Evolutionary conservation across 2,329 filamentous ascomycete genomes (phyloP).

Genomic region (Monosporascus sp.): DNA sequence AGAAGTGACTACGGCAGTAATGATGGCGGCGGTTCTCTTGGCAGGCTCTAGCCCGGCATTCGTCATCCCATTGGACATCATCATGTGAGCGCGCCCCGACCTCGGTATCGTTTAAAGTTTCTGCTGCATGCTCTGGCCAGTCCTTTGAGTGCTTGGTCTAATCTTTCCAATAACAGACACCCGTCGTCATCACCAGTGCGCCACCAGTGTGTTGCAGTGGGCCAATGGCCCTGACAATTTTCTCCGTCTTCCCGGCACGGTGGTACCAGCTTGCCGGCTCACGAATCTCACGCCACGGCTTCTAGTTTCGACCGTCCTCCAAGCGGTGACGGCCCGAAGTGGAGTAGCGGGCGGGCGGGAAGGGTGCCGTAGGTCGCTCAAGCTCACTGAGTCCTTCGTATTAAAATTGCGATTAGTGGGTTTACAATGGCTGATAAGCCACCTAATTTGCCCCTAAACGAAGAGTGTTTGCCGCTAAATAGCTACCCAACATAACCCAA

Average conservation of each 20-base stretch:
- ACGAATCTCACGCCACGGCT: too few relatives aligned
- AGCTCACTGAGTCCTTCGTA: background rate
- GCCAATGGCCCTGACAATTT: too few relatives aligned
- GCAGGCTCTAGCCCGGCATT: background rate
- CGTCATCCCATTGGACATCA: background rate
- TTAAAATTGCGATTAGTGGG: background rate
- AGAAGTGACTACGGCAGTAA: background rate
- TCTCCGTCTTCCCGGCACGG: too few relatives aligned
- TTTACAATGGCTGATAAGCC: background rate
- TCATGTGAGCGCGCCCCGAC: background rate
- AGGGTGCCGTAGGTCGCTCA: background rate
- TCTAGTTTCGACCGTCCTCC: too few relatives aligned
- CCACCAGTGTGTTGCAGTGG: too few relatives aligned
- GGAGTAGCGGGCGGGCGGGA: too few relatives aligned
- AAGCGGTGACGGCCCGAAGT: too few relatives aligned
- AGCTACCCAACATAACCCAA: background rate
- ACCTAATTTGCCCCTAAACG: background rate
- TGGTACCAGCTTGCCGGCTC: too few relatives aligned
- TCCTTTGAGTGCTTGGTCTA: background rate
- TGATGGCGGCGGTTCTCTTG: background rate
- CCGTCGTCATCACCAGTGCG: too few relatives aligned
- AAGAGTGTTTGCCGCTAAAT: background rate
- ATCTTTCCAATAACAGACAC: background rate
- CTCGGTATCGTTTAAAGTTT: background rate
- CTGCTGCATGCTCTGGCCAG: background rate